Evolutionary conservation across 2,329 filamentous ascomycete genomes (phyloP), one percentile per base, ranked within the genome.

Genomic region (Aspergillus floridensis): DNA sequence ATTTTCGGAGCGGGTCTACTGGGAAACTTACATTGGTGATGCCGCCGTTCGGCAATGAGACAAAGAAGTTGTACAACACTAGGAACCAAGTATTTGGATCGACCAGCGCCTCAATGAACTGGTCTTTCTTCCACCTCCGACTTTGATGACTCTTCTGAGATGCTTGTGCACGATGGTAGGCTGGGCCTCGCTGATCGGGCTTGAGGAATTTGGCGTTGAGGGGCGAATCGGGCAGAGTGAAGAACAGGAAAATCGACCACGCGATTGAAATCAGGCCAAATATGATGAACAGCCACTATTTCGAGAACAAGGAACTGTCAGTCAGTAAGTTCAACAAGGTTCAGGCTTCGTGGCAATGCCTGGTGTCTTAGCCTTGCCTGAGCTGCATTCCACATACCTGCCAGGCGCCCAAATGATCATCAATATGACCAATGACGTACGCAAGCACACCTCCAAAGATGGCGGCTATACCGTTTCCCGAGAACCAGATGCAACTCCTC

Each of bases 41-140:
- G 1, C 70, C 72, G 4, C 71, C 72, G 6, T 66, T 69, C 1
- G 72, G 69, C 1, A 75, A 62, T 14, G 64, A 66, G 31, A 67
- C 68, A 12, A 66, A 64, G 3, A 73, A 59, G 19, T 63, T 65
- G 8, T 71, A 70, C 4, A 71, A 38, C 48, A 71, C 69, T 24
- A 73, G 65, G 0, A 70, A 59, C 65, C 71, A 76, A 1, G 67
- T 68, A 51, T 75, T 72, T 3, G 67, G 66, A 57, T 77, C 74
- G 7, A 59, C 60, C 6, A 76, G 56, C 0, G 72, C 70, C 60
- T 77, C 74, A 7, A 65, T 50, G 38, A 74, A 66, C 59, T 77
- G 74, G 22, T 52, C 53, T 41, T 51, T 50, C 19, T 60, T 59
- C 61, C 61, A 63, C 24, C 55, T 32, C 2, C 56, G 52, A n/a